Evolutionary conservation across 2,329 filamentous ascomycete genomes (phyloP).

Genomic region (Meredithiella fracta): DNA sequence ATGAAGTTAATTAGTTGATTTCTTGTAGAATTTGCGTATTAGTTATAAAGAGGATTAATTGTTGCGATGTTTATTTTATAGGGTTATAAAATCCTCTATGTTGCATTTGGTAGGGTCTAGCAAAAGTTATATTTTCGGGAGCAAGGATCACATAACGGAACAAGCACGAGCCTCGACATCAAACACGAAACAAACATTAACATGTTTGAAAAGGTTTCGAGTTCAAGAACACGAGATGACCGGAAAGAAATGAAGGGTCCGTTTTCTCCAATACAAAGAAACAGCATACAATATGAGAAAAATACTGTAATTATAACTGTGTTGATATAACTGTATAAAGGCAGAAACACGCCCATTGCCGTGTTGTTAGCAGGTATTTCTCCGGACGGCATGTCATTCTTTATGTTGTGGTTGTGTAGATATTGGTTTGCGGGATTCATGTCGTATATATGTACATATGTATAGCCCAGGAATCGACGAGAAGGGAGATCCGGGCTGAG

Average conservation of each 20-base stretch:
- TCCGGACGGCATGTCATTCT: no score
- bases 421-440: background rate
- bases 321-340: background rate
- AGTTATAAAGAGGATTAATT: no score
- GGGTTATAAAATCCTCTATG: background rate
- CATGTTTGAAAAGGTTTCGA: background rate
- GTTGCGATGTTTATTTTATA: no score
- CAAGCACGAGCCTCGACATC: background rate
- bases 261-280: no score
- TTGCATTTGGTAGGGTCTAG: no score
- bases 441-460: background rate
- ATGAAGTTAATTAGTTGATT: background rate
- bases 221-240: background rate
- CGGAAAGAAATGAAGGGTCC: no score
- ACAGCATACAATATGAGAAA: no score
- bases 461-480: background rate
- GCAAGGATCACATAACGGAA: background rate
- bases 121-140: background rate
- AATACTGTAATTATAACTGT: no score
- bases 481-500: background rate
- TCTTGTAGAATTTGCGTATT: no score
- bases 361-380: no score
- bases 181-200: background rate
- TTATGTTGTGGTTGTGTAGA: no score
- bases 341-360: background rate